Evolutionary conservation across 371 early-diverging fungal genomes (phyloP).

Genomic region (Batkoa obscura): DNA sequence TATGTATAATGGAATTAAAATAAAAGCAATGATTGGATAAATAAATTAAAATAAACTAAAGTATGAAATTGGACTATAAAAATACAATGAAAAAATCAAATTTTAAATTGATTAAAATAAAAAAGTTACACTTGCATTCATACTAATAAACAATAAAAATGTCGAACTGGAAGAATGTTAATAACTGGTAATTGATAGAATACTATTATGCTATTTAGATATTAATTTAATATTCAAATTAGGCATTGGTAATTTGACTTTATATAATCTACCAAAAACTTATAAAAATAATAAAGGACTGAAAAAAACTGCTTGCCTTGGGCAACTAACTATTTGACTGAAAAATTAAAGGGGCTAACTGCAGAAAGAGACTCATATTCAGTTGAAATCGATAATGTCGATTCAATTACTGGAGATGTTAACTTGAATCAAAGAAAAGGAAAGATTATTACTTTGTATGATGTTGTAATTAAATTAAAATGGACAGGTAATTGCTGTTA

Average conservation of each 20-base stretch:
- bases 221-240: neutral
- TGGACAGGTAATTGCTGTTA: conserved; percentile 41
- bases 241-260: conserved; percentile 14
- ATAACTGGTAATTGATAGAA: conserved; percentile 35
- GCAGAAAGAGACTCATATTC: conserved; percentile 23
- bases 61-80: too few species aligned
- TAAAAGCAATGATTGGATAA: too few species aligned
- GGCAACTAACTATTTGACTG: conserved; percentile 53
- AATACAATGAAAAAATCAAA: too few species aligned
- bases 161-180: conserved; percentile 62
- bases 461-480: conserved; percentile 44
- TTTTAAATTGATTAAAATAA: too few species aligned
- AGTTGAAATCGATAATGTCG: conserved; percentile 32
- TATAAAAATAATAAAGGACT: conserved; percentile 38
- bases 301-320: conserved; percentile 77
- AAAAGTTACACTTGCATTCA: too few species aligned
- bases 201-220: neutral
- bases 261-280: neutral
- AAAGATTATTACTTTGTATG: conserved; percentile 71
- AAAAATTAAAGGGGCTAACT: conserved; percentile 7
- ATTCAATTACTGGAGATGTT: conserved; percentile 56
- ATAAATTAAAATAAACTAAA: too few species aligned
- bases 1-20: too few species aligned
- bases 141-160: neutral
- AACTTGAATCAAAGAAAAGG: conserved; percentile 87